Percentiles rank a stretch among this genome's conserved stretches.
These are phyloP conservation scores for Heritiera littoralis DNA, from an alignment of 345 rosid genomes.

Conservation along the genomic window DNA sequence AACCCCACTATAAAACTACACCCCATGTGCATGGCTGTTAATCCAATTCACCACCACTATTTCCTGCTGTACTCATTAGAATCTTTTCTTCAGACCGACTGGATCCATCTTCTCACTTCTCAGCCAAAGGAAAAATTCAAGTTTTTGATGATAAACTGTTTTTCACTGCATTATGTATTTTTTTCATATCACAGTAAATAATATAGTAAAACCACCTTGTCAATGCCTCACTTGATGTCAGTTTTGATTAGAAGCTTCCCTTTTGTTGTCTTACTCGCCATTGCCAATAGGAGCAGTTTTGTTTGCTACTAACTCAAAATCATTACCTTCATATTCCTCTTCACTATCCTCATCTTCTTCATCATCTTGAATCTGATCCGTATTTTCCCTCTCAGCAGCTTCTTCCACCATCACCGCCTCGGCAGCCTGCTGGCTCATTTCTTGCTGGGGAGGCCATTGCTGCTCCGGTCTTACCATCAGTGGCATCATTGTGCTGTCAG, in stretches of 20 bases:
- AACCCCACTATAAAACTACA: conserved; percentile 31
- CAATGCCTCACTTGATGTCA: conserved; percentile 4
- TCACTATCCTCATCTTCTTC: conserved; percentile 33
- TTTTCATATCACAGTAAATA: neutral
- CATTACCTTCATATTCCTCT: conserved; percentile 52
- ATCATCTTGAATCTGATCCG: conserved; percentile 30
- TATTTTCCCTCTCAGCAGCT: conserved; percentile 36
- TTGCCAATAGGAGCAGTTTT: conserved; percentile 40
- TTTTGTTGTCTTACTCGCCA: conserved; percentile 28
- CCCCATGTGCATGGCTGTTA: conserved; percentile 27
- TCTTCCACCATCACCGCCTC: conserved; percentile 31
- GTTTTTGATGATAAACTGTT: neutral
- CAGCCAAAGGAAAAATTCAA: neutral
- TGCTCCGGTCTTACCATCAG: conserved; percentile 65
- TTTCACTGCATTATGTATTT: no score
- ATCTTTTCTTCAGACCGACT: neutral
- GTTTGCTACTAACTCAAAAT: conserved; percentile 57
- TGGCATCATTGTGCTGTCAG: conserved; percentile 36
- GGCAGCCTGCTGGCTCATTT: conserved; percentile 11
- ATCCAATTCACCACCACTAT: conserved; percentile 7
- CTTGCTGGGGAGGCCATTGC: conserved; percentile 60
- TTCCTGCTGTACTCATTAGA: conserved; percentile 1
- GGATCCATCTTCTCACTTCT: neutral
- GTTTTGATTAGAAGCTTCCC: conserved; percentile 17
- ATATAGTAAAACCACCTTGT: neutral